Evolutionary conservation across 768 basidiomycete genomes (phyloP).

Genomic region (Tricholoma matsutake): DNA sequence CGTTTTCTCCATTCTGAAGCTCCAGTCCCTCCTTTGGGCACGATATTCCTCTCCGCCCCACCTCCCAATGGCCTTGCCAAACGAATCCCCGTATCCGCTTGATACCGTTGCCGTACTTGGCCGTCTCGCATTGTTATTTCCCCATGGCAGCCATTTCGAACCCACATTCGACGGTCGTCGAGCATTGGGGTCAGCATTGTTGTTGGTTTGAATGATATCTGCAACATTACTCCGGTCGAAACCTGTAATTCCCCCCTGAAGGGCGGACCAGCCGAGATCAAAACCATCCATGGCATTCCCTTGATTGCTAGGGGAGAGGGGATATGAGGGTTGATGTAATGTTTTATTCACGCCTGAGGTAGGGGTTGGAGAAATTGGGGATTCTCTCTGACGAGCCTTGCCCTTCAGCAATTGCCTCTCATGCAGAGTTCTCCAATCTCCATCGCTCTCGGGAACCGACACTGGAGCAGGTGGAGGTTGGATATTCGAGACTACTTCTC

Average conservation of each 20-base stretch:
- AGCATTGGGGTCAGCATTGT: conserved; percentile 6
- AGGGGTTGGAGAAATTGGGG: background rate
- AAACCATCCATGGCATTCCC: conserved; percentile 35
- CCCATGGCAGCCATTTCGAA: conserved; percentile 20
- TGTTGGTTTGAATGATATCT: conserved; percentile 21
- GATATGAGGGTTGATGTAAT: background rate
- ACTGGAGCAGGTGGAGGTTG: conserved; percentile 27
- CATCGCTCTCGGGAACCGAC: conserved; percentile 50
- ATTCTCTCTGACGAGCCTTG: conserved; percentile 14
- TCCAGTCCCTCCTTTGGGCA: conserved; percentile 49
- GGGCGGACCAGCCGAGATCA: conserved; percentile 38
- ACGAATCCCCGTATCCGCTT: conserved; percentile 38
- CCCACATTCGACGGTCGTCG: conserved; percentile 16
- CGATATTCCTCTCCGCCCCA: conserved; percentile 49
- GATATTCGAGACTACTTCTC: conserved; percentile 5
- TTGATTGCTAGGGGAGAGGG: background rate
- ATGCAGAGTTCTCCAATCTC: conserved; percentile 55
- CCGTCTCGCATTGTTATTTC: conserved; percentile 28
- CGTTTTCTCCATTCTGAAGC: conserved; percentile 52
- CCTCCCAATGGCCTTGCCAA: conserved; percentile 33
- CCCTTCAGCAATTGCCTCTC: conserved; percentile 35
- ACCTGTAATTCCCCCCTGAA: conserved; percentile 32
- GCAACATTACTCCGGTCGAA: conserved; percentile 26
- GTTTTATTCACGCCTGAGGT: background rate
- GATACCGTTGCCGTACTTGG: conserved; percentile 43